phyloP scores from a whole-genome alignment of 805 yeast genomes.

The Ogataea thermomethanolica region DNA sequence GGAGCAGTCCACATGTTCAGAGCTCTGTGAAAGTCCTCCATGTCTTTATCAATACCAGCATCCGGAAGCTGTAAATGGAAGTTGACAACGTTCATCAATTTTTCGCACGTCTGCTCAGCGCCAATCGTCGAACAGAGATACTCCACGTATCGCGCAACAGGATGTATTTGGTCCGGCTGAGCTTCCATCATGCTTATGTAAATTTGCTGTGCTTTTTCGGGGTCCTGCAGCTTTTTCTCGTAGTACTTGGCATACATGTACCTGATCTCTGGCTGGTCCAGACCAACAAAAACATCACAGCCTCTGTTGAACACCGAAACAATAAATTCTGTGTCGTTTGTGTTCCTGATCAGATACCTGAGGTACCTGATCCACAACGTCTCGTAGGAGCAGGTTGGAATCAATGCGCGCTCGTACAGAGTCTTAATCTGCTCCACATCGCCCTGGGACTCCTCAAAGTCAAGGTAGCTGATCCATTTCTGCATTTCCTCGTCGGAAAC shows the following conservation, averaged over 20 bases:
- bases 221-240: slow-evolving; percentile 20
- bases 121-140: slow-evolving; percentile 14
- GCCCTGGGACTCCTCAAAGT: slow-evolving; percentile 37
- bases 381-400: slow-evolving; percentile 60
- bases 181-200: slow-evolving; percentile 16
- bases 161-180: slow-evolving; percentile 13
- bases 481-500: slow-evolving; percentile 41
- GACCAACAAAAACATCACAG: slow-evolving; percentile 36
- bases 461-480: slow-evolving; percentile 64
- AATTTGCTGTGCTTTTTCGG: slow-evolving; percentile 20
- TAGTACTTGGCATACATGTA: slow-evolving; percentile 30
- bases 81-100: slow-evolving; percentile 16
- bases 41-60: slow-evolving; percentile 10
- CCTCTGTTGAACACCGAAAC: slow-evolving; percentile 49
- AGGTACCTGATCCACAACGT: slow-evolving; percentile 68
- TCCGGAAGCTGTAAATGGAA: slow-evolving; percentile 1
- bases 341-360: slow-evolving; percentile 43
- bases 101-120: slow-evolving; percentile 7
- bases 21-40: slow-evolving; percentile 13
- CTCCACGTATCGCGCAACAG: slow-evolving; percentile 17
- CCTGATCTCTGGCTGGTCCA: slow-evolving; percentile 23
- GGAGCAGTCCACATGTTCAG: slow-evolving; percentile 25
- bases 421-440: slow-evolving; percentile 35
- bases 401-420: slow-evolving; percentile 69
- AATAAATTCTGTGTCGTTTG: slow-evolving; percentile 27